Evolutionary conservation across 495 filamentous ascomycete species (phyloP), one percentile per base, ranked within the genome.

Genomic region (Hypoxylon lienhwacheense): DNA sequence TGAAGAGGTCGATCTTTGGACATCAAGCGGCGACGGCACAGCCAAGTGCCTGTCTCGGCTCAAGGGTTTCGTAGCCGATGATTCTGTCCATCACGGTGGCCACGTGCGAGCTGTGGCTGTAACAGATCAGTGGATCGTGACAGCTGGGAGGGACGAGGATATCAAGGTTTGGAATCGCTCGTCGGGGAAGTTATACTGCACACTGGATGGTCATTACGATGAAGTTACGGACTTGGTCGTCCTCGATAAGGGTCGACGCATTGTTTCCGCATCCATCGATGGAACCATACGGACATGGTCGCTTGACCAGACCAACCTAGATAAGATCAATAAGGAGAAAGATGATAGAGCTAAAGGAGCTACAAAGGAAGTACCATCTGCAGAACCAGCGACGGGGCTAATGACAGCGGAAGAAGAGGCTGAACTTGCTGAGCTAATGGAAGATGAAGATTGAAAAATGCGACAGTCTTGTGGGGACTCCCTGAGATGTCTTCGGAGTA

Each of bases 361-460:
- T 37, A 69, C 66, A 39, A 69, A 74, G 51, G 73, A 76, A 31
- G 70, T 69, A 10, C 44, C 68, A 7, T n/a, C n/a, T n/a, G 72
- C 77, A 40, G 66, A 72, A n/a, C 63, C 61, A 7, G 37, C 49
- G 16, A 69, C 70, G 12, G 64, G 67, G 4, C 61, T 87, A 69
- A 74, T 92, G 61, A 91, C 87, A 2, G 81, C 80, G 26, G 89
- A 95, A 45, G 89, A 93, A 68, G 89, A 97, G 64, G 83, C 83
- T 12, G 91, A 95, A 69, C 73, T 96, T 53, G 90, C 89, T 17
- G 91, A 88, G 50, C 72, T 96, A 60, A 90, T 97, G 90, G 89
- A 81, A 44, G 86, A 90, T 33, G 80, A 84, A 55, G 78, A 82
- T 55, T 78, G 64, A 73, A 61, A 16, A 7, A 15, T 25, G n/a